These are phyloP conservation scores for Sporisorium exsertum DNA, from an alignment of 1,284 basidiomycete species.

Conservation along the genomic window DNA sequence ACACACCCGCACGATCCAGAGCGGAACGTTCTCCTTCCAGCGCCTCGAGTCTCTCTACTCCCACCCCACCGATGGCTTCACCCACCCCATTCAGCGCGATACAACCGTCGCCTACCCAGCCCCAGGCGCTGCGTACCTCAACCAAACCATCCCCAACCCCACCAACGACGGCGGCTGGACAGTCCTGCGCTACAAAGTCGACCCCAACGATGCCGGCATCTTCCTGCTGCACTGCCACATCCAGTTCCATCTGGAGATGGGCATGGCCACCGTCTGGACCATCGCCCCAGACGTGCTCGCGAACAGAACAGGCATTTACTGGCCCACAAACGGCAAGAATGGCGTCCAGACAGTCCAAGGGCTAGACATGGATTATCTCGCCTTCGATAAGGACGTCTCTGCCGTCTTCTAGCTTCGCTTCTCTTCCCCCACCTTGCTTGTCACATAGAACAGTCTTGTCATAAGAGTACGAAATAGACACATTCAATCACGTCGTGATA, in stretches of 20 bases:
- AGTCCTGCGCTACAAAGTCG: conserved; percentile 50
- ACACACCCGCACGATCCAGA: conserved; percentile 37
- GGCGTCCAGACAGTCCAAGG: conserved; percentile 8
- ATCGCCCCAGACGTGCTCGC: conserved; percentile 26
- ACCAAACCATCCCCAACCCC: conserved; percentile 26
- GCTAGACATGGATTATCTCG: background rate
- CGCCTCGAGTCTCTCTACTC: conserved; percentile 15
- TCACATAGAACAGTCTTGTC: too few relatives aligned
- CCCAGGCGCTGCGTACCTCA: conserved; percentile 41
- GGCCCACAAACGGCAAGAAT: conserved; percentile 1
- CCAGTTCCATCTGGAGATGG: conserved; percentile 51
- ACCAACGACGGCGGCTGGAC: conserved; percentile 47
- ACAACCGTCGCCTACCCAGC: conserved; percentile 47
- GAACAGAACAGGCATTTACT: conserved; percentile 6
- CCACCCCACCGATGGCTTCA: background rate
- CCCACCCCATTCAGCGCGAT: conserved; percentile 45
- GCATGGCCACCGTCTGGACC: conserved; percentile 51
- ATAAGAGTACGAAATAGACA: background rate
- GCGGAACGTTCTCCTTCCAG: conserved; percentile 45
- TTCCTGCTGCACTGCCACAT: conserved; percentile 56
- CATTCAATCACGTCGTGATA: too few relatives aligned
- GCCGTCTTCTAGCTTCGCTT: background rate
- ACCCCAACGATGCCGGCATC: conserved; percentile 17
- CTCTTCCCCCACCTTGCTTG: too few relatives aligned
- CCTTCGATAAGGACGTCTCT: background rate